phyloP scores from a whole-genome alignment of 305 asterid species.

The Fraxinus floribunda region DNA sequence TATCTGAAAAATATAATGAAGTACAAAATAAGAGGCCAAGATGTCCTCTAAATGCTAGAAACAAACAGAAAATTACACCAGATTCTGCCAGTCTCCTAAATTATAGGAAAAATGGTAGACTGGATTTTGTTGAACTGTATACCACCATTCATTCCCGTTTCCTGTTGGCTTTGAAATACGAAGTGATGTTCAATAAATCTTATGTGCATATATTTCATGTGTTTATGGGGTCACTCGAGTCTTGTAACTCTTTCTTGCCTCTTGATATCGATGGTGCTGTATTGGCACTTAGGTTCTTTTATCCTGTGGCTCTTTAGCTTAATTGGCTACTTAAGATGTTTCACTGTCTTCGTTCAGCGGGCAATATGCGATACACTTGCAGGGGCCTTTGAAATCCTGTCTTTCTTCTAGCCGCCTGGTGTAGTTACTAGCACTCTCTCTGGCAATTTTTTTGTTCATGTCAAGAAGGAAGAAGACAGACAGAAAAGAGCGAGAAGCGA shows the following conservation, averaged over 20 bases:
- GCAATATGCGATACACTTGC: not conserved
- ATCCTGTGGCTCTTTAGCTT: not conserved
- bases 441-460: not conserved
- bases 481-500: not conserved
- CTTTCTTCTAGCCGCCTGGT: not conserved
- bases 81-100: not conserved
- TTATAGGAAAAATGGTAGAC: not conserved
- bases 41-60: not conserved
- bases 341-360: not conserved
- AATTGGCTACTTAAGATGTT: not conserved
- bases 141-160: not conserved
- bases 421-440: not conserved
- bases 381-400: not conserved
- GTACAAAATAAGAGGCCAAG: not conserved
- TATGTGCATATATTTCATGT: not conserved
- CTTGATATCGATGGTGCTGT: not conserved
- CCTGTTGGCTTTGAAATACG: not conserved
- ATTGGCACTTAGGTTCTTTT: conserved; percentile 8
- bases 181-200: not conserved
- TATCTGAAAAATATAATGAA: not conserved
- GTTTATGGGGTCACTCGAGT: not conserved
- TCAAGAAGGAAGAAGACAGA: not conserved
- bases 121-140: not conserved
- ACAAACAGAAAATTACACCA: not conserved
- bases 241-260: not conserved